Percentiles rank a stretch among this genome's conserved stretches.
Evolutionary conservation across 1,284 basidiomycete species (phyloP).

Genomic region (Papiliotrema laurentii): DNA sequence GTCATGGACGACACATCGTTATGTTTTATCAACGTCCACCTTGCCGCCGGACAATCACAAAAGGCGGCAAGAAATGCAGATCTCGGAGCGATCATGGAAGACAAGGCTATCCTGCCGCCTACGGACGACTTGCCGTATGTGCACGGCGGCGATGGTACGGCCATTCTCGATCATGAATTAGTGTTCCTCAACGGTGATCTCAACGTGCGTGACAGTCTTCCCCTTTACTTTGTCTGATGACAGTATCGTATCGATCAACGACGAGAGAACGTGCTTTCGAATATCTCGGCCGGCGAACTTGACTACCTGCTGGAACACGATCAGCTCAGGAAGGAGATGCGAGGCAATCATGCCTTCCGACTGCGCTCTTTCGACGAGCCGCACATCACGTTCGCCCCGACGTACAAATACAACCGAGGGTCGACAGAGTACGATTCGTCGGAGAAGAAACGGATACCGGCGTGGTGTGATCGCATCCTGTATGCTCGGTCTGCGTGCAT

Average conservation of each 20-base stretch:
- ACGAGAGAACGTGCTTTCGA: conserved; percentile 69
- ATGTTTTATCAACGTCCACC: conserved; percentile 92
- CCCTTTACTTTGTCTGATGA: not conserved
- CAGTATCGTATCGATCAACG: conserved; percentile 90
- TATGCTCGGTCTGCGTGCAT: conserved; percentile 66
- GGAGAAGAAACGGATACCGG: conserved; percentile 81
- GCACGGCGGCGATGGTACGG: conserved; percentile 89
- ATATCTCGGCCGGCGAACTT: conserved; percentile 63
- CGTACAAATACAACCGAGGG: conserved; percentile 89
- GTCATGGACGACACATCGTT: conserved; percentile 86
- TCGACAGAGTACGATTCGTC: conserved; percentile 78
- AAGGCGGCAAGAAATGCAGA: conserved; percentile 80
- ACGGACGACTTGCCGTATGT: conserved; percentile 65
- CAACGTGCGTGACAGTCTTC: conserved; percentile 39
- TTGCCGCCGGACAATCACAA: conserved; percentile 87
- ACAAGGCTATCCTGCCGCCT: conserved; percentile 63
- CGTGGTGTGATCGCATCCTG: conserved; percentile 89
- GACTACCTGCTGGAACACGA: conserved; percentile 69
- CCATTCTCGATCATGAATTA: conserved; percentile 90
- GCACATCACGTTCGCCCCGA: conserved; percentile 74
- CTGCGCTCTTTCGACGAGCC: conserved; percentile 79
- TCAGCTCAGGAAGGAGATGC: conserved; percentile 85
- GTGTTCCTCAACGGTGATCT: conserved; percentile 71
- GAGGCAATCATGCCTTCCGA: conserved; percentile 76
- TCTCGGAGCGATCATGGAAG: conserved; percentile 76